Base-by-base conservation (phyloP, 2,329 filamentous ascomycete genomes). In the Epicoccum nigrum region DNA sequence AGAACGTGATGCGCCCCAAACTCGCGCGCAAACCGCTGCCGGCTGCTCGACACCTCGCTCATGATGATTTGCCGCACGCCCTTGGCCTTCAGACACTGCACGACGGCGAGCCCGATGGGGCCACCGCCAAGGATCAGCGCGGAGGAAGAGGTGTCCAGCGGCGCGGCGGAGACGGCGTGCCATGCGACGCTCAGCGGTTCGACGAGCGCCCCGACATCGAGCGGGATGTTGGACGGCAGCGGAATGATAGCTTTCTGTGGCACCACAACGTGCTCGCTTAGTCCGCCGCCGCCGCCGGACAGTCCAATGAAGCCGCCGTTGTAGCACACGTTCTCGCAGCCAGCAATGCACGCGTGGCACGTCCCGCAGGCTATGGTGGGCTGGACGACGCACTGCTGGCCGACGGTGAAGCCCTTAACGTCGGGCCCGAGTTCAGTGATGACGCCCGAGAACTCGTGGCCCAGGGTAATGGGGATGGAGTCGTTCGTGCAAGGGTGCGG, bases 131-230 rank as follows among this genome's bases (percentile, higher is more conserved):
- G 69, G 6, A 88, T 76, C 16, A 87, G 62, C 1, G 80, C 80
- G 1, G 74, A 75, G 12, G 81, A 75, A 1, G 77, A 77, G 2
- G 70, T 51, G 11, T 76, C 75, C 28, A 84, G 68, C 0, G 77
- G 76, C 0, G 77, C 77, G 4, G 80, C 72, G 4, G 76, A 75
- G 8, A 86, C 79, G 0, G 83, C 84, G 59, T 88, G 85, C 84
- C 84, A 87, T 7, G 82, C 84, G 0, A 88, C 84, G 0, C 83
- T 76, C 2, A 88, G 71, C 0, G 86, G 85, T 58, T 88, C 85
- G 6, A 87, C 79, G 3, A 88, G 73, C 0, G 85, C 84, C 45
- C 66, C 81, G 13, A 83, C 72, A 33, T 83, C 79, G 16, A 84
- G 74, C 0, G 77, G 73, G 7, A 84, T 70, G 41, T 78, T 77